These are phyloP conservation scores for Penicillium sp. DNA, from an alignment of 2,329 filamentous ascomycete genomes.

Conservation along the genomic window DNA sequence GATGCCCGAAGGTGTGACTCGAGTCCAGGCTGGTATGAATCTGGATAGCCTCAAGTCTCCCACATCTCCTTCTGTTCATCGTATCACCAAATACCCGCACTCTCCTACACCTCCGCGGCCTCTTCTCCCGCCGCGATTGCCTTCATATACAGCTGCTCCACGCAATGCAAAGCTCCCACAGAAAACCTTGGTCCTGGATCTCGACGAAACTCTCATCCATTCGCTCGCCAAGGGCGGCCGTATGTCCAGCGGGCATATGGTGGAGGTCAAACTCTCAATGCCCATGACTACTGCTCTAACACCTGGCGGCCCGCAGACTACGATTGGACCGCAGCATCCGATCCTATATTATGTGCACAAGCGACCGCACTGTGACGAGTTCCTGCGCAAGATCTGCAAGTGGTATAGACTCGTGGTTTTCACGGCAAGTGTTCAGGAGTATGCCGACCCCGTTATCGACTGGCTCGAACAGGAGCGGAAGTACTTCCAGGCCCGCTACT, in stretches of 20 bases:
- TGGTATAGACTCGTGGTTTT: conserved; percentile 98
- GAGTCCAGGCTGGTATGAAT: conserved; percentile 55
- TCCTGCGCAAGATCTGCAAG: conserved; percentile 88
- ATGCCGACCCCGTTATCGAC: conserved; percentile 97
- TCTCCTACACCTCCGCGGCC: conserved; percentile 85
- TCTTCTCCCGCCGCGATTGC: conserved; percentile 81
- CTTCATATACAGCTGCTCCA: conserved; percentile 69
- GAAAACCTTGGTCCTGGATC: conserved; percentile 91
- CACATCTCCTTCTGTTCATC: conserved; percentile 69
- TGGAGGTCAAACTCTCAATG: conserved; percentile 76
- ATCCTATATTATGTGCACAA: conserved; percentile 99
- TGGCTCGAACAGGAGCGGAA: conserved; percentile 97
- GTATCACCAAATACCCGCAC: conserved; percentile 84
- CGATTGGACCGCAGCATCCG: conserved; percentile 81
- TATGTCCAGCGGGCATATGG: conserved; percentile 97
- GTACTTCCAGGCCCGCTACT: conserved; percentile 90
- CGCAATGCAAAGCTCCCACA: conserved; percentile 56
- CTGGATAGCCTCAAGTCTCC: conserved; percentile 87
- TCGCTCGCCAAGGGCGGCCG: conserved; percentile 95
- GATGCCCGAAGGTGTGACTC: conserved; percentile 23
- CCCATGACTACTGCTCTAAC: conserved; percentile 40
- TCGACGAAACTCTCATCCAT: conserved; percentile 97
- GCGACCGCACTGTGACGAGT: conserved; percentile 93
- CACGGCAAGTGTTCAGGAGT: conserved; percentile 96
- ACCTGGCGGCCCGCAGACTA: conserved; percentile 58